A percentile compares a stretch with the other conserved stretches of the same genome.
These are phyloP conservation scores for Xylaria multiplex DNA, from an alignment of 2,329 filamentous ascomycete species.

Conservation along the genomic window DNA sequence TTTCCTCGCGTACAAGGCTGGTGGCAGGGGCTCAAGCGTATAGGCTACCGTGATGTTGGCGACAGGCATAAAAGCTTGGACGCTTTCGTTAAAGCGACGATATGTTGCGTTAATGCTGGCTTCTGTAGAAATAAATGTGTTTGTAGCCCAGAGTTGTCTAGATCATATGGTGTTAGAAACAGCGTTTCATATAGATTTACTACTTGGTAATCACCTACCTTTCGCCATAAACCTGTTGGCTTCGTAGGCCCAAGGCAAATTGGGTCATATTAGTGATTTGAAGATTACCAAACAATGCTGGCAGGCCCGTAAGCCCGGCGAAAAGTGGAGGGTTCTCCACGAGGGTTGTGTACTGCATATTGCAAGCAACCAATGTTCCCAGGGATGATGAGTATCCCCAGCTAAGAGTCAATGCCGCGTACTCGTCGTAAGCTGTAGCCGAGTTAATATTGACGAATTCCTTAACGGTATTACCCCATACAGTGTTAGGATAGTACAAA, in stretches of 20 bases:
- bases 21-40: not conserved
- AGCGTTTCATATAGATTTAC: not conserved
- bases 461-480: not conserved
- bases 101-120: conserved; percentile 5
- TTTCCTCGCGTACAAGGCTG: not conserved
- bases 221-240: not conserved
- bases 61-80: not conserved
- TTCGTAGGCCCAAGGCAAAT: not conserved
- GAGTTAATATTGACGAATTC: conserved; percentile 1
- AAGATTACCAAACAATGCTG: not conserved
- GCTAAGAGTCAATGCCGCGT: not conserved
- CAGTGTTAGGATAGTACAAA: not conserved
- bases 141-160: conserved; percentile 5
- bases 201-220: not conserved
- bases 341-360: conserved; percentile 12
- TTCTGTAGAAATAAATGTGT: conserved; percentile 7
- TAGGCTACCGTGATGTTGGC: conserved; percentile 1
- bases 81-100: conserved; percentile 10
- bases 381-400: not conserved
- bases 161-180: not conserved
- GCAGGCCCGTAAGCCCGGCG: conserved; percentile 3
- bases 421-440: not conserved
- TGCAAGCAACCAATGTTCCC: not conserved
- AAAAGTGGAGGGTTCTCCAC: conserved; percentile 18
- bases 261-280: not conserved